A percentile compares a stretch with the other conserved stretches of the same genome.
Evolutionary conservation across 2,329 filamentous ascomycete species (phyloP).

Genomic region (Sclerotinia subarctica): DNA sequence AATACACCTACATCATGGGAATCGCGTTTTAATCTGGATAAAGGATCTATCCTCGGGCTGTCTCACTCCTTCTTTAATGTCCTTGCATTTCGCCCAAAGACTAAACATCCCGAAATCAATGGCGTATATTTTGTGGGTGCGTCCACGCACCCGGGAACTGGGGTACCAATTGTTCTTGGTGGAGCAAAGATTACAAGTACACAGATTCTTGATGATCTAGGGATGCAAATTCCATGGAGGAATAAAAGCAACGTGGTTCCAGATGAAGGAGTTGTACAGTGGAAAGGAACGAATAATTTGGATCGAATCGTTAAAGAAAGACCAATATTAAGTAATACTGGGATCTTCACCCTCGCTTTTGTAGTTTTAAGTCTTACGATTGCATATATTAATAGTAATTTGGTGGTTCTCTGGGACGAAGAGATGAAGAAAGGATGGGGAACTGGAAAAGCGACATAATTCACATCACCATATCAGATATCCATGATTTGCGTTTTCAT

Average conservation of each 20-base stretch:
- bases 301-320: constrained; percentile 28
- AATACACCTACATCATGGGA: constrained; percentile 67
- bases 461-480: not conserved
- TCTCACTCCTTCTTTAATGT: constrained; percentile 74
- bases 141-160: constrained; percentile 72
- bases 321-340: constrained; percentile 27
- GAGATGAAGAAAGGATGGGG: constrained; percentile 30
- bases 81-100: constrained; percentile 61
- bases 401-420: constrained; percentile 28
- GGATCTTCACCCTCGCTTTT: constrained; percentile 26
- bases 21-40: constrained; percentile 67
- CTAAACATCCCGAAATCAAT: constrained; percentile 43
- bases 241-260: constrained; percentile 20
- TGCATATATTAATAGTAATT: constrained; percentile 27
- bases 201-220: constrained; percentile 45
- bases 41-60: constrained; percentile 69
- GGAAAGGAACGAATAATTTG: constrained; percentile 29
- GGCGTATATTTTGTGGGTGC: constrained; percentile 70
- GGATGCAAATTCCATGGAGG: constrained; percentile 28
- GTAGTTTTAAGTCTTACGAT: constrained; percentile 24
- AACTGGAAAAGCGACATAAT: constrained; percentile 15
- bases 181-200: constrained; percentile 61
- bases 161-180: constrained; percentile 69
- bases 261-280: constrained; percentile 27
- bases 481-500: not conserved